Evolutionary conservation across 805 yeast species (phyloP).

Genomic region (Kluyveromyces aestuarii): DNA sequence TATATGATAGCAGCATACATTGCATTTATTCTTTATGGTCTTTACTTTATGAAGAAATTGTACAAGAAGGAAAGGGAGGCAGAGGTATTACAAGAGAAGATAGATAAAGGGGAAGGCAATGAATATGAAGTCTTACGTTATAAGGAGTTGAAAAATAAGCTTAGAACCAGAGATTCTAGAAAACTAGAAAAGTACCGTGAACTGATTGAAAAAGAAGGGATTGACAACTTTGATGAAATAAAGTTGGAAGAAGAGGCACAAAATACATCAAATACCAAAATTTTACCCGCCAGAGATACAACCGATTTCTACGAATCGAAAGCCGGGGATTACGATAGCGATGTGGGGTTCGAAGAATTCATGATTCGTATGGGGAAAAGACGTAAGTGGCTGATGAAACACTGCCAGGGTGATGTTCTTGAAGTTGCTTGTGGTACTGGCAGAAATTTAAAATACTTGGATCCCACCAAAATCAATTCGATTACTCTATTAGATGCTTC

Average conservation of each 20-base stretch:
- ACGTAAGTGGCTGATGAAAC: constrained; percentile 72
- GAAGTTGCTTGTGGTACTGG: constrained; percentile 98
- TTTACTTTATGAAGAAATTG: constrained; percentile 56
- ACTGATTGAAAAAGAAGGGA: constrained; percentile 35
- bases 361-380: constrained; percentile 42
- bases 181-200: constrained; percentile 51
- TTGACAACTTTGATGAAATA: constrained; percentile 25
- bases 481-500: constrained; percentile 85
- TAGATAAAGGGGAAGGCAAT: constrained; percentile 28
- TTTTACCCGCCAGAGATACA: constrained; percentile 70
- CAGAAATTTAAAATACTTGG: constrained; percentile 71
- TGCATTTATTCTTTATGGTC: constrained; percentile 48
- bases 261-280: constrained; percentile 29
- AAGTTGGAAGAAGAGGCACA: constrained; percentile 21
- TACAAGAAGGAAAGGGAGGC: constrained; percentile 58
- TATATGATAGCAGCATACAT: constrained; percentile 54
- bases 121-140: constrained; percentile 60
- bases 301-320: constrained; percentile 67
- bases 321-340: constrained; percentile 75
- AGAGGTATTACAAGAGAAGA: constrained; percentile 33
- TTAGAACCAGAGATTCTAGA: constrained; percentile 56
- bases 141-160: constrained; percentile 48
- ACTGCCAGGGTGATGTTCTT: constrained; percentile 77
- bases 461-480: constrained; percentile 51
- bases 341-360: constrained; percentile 50